Conservation (phyloP, 1,284 basidiomycete genomes). For the Omphalotus olearius region DNA sequence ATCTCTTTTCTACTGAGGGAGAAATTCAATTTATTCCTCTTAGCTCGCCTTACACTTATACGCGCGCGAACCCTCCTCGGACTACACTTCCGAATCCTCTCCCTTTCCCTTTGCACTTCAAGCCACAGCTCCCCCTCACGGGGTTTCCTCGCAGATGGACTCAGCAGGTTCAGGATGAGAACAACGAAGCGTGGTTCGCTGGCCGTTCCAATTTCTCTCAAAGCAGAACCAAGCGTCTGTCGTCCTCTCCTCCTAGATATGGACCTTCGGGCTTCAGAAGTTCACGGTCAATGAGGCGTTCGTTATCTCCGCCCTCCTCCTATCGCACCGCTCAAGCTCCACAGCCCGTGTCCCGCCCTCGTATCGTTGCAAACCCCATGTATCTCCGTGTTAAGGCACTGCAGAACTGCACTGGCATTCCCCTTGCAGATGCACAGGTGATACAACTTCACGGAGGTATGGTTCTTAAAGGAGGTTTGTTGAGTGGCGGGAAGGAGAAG, state of each 20-base stretch:
- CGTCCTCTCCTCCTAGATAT: slow-evolving; percentile 10
- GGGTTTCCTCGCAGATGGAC: slow-evolving; percentile 24
- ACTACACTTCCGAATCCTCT: slow-evolving; percentile 32
- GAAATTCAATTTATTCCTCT: slow-evolving; percentile 25
- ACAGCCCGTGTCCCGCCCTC: slow-evolving; percentile 30
- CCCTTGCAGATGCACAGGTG: slow-evolving; percentile 4
- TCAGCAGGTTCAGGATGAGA: neutral
- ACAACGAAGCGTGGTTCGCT: too few relatives aligned
- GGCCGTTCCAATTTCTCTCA: neutral
- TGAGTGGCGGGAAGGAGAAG: slow-evolving; percentile 53
- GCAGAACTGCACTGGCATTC: slow-evolving; percentile 47
- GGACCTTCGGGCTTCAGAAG: neutral
- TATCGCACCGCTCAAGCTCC: slow-evolving; percentile 22
- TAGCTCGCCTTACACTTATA: slow-evolving; percentile 19
- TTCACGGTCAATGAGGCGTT: neutral
- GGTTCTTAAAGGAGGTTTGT: slow-evolving; percentile 38
- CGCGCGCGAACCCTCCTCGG: slow-evolving; percentile 16
- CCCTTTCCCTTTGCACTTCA: slow-evolving; percentile 32
- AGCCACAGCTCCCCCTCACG: slow-evolving; percentile 27
- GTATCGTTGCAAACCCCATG: slow-evolving; percentile 57
- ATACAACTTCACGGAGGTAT: slow-evolving; percentile 2
- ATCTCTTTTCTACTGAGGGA: neutral
- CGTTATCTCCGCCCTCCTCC: slow-evolving; percentile 1
- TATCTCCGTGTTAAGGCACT: slow-evolving; percentile 52
- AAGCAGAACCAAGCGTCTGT: slow-evolving; percentile 1